phyloP scores from a whole-genome alignment of 2,329 filamentous ascomycete species.

The Diaporthe caulivora region DNA sequence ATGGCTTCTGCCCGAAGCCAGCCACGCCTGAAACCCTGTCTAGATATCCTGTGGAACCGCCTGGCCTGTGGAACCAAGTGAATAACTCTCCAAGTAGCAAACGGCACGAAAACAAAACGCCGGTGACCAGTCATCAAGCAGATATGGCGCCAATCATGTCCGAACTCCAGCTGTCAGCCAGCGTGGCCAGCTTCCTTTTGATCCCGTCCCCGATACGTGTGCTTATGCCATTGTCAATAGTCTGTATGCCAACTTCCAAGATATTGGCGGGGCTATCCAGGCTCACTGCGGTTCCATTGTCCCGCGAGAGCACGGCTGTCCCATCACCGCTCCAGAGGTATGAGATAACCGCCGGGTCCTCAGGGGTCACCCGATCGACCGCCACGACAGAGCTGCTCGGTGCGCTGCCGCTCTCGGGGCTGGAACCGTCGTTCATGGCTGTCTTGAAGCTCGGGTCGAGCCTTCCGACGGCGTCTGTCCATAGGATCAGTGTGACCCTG shows the following conservation, averaged over 20 bases:
- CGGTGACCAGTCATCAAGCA: not conserved
- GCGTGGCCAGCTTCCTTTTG: constrained; percentile 55
- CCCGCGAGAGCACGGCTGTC: constrained; percentile 51
- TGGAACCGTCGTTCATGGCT: constrained; percentile 37
- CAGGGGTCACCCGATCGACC: constrained; percentile 56
- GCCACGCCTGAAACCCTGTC: constrained; percentile 14
- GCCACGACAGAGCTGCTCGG: constrained; percentile 42
- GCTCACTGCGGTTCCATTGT: constrained; percentile 49
- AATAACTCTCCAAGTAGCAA: constrained; percentile 1
- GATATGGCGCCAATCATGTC: constrained; percentile 41
- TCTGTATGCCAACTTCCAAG: constrained; percentile 55
- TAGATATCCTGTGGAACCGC: constrained; percentile 17
- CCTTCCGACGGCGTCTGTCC: constrained; percentile 69
- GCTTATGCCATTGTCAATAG: constrained; percentile 55
- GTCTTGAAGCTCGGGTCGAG: constrained; percentile 57
- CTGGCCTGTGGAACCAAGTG: not conserved
- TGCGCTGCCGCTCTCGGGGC: constrained; percentile 1
- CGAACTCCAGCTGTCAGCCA: constrained; percentile 56
- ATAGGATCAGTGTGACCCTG: constrained; percentile 73
- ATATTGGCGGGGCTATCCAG: constrained; percentile 55
- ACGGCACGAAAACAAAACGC: not conserved
- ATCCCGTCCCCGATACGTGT: constrained; percentile 60
- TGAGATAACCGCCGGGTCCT: constrained; percentile 52
- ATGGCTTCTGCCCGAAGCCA: constrained; percentile 16
- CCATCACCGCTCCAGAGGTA: constrained; percentile 56